These are phyloP conservation scores for Ophiosphaerella herpotricha DNA, from an alignment of 2,329 filamentous ascomycete genomes.

Conservation along the genomic window DNA sequence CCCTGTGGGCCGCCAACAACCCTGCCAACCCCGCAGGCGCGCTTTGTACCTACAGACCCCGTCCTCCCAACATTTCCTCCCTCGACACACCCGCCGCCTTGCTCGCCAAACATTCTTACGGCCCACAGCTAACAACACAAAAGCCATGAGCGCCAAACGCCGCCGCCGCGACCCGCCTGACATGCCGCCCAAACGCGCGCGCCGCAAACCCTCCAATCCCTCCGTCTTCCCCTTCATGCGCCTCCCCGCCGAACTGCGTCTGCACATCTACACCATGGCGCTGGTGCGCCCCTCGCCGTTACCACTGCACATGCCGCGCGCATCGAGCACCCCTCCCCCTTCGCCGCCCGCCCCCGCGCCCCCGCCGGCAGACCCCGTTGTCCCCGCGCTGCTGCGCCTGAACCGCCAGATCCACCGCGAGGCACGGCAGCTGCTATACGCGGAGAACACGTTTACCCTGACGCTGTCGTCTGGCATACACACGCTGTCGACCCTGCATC, in stretches of 20 bases:
- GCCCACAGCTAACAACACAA: too few species aligned
- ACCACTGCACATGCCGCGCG: conserved; percentile 30
- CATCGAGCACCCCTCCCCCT: conserved; percentile 2
- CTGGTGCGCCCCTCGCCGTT: conserved; percentile 37
- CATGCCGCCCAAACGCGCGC: too few species aligned
- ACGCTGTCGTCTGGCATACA: conserved; percentile 44
- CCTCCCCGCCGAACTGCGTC: conserved; percentile 53
- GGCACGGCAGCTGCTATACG: conserved; percentile 37
- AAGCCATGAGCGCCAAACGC: conserved; percentile 15
- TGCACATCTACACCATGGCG: conserved; percentile 51
- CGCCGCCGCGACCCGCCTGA: neutral
- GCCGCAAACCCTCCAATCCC: neutral
- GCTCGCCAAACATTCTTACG: too few species aligned
- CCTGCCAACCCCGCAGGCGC: neutral
- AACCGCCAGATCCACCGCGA: conserved; percentile 47
- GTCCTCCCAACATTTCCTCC: too few species aligned
- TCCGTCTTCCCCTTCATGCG: conserved; percentile 47
- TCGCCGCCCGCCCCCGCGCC: neutral
- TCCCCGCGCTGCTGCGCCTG: conserved; percentile 46
- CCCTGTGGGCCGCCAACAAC: too few species aligned
- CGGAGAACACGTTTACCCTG: conserved; percentile 43
- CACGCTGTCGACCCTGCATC: conserved; percentile 48
- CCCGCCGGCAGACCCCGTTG: conserved; percentile 33
- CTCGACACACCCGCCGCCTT: too few species aligned
- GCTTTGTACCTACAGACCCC: too few species aligned